These are phyloP conservation scores for Dactylis glomerata DNA, from an alignment of 176 grass and related monocot genomes.

Conservation along the genomic window DNA sequence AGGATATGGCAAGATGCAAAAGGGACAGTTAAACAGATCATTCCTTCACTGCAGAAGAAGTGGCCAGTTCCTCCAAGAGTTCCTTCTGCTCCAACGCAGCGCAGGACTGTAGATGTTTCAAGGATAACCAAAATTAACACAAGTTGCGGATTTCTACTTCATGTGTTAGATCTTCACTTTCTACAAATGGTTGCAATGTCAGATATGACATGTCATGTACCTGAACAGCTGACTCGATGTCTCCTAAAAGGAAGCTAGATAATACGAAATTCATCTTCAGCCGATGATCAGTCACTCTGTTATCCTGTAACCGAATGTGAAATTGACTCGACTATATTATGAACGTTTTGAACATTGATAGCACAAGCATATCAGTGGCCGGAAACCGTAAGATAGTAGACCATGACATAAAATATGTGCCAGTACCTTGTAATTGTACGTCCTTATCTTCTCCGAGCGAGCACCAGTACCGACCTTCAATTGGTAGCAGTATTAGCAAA, in stretches of 20 bases:
- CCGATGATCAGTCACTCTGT: constrained; percentile 84
- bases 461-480: constrained; percentile 91
- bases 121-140: not conserved
- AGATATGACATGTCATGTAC: constrained; percentile 26
- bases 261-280: constrained; percentile 93
- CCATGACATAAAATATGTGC: not conserved
- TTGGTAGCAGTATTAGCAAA: constrained; percentile 17
- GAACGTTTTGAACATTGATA: constrained; percentile 3
- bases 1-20: not conserved
- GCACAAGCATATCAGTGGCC: not conserved
- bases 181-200: not conserved
- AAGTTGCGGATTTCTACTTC: not conserved
- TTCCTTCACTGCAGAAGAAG: constrained; percentile 32
- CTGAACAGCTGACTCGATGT: constrained; percentile 80
- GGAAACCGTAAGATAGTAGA: not conserved
- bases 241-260: constrained; percentile 77
- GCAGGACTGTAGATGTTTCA: constrained; percentile 49
- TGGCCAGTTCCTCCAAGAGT: constrained; percentile 82
- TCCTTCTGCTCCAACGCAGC: constrained; percentile 82
- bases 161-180: not conserved
- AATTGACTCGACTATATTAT: not conserved
- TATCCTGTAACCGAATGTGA: constrained; percentile 60
- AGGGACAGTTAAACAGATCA: not conserved
- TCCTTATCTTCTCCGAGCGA: constrained; percentile 92
- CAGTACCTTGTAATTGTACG: constrained; percentile 94